These are phyloP conservation scores for Acrasis kona DNA, from an alignment of 78 protist species.

Conservation along the genomic window DNA sequence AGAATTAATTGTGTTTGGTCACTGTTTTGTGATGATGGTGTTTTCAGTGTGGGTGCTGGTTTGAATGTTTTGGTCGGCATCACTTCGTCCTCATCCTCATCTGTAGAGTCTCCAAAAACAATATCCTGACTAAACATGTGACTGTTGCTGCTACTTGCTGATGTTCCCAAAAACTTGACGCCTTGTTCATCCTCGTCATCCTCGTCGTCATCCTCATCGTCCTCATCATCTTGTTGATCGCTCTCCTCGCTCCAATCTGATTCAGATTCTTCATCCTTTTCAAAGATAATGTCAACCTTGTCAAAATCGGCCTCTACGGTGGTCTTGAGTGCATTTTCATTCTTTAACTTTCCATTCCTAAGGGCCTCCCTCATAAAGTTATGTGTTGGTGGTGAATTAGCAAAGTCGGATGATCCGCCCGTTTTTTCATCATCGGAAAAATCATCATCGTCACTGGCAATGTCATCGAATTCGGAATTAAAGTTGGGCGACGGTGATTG, in stretches of 20 bases:
- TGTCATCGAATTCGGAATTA: no score
- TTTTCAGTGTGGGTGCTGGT: background rate
- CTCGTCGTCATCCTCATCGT: slow-evolving; percentile 7
- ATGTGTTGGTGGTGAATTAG: no score
- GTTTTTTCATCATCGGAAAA: no score
- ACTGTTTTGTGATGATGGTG: background rate
- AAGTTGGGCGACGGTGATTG: no score
- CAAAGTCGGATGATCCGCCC: no score
- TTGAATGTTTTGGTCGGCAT: background rate
- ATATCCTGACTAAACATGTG: no score
- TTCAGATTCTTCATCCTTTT: background rate
- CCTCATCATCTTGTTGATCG: background rate
- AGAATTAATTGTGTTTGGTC: background rate
- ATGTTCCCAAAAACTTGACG: background rate
- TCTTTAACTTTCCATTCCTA: background rate
- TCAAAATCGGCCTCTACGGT: background rate
- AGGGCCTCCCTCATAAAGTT: no score
- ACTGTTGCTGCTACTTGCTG: no score
- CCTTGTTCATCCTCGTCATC: slow-evolving; percentile 9
- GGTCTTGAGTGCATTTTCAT: background rate
- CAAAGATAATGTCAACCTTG: background rate
- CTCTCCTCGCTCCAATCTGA: background rate
- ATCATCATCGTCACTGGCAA: no score
- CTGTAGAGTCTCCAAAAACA: background rate
- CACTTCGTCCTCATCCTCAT: slow-evolving; percentile 6